Conservation (phyloP, 2,329 filamentous ascomycete genomes). For the Pseudogymnoascus sp. region DNA sequence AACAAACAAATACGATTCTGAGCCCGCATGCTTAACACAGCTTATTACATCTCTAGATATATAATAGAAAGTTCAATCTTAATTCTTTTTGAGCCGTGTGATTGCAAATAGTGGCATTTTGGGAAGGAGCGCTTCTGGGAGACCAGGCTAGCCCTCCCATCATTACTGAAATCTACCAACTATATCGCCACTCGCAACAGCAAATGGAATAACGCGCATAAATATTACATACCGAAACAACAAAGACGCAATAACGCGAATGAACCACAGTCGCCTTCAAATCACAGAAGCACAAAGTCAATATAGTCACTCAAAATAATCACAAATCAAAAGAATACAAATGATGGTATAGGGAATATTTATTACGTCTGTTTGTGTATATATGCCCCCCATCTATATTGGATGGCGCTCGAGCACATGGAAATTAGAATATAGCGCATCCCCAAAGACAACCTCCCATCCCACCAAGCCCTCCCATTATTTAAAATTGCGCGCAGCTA, state of each 20-base stretch:
- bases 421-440: background rate
- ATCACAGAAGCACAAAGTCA: background rate
- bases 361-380: slow-evolving; percentile 3
- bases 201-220: too few relatives aligned
- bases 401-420: background rate
- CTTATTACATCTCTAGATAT: too few relatives aligned
- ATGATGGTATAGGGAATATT: background rate
- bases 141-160: too few relatives aligned
- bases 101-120: too few relatives aligned
- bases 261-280: too few relatives aligned
- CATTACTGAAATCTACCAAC: too few relatives aligned
- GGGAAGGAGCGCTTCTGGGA: too few relatives aligned
- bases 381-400: background rate
- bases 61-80: too few relatives aligned
- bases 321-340: background rate
- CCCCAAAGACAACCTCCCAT: background rate
- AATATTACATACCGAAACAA: background rate
- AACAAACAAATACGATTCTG: too few relatives aligned
- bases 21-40: too few relatives aligned
- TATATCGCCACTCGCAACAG: too few relatives aligned
- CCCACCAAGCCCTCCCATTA: background rate
- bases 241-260: background rate
- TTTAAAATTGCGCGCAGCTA: background rate
- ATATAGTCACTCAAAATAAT: background rate
- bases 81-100: too few relatives aligned